These are phyloP conservation scores for Xylariaceae sp. DNA, from an alignment of 2,329 filamentous ascomycete species.

Conservation along the genomic window DNA sequence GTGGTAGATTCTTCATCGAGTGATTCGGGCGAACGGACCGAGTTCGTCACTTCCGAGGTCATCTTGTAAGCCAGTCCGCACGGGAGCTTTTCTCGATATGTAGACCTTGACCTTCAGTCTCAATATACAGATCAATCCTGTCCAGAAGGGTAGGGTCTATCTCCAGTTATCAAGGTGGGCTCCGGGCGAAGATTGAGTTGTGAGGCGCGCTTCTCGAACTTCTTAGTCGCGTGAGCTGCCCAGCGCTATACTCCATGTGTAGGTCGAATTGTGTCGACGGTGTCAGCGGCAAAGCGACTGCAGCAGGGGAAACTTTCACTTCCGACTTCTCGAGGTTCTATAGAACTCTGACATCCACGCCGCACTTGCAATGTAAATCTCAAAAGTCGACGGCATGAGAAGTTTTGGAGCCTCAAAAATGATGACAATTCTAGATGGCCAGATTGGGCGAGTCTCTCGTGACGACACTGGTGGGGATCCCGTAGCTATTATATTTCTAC, in stretches of 20 bases:
- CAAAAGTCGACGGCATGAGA: constrained; percentile 35
- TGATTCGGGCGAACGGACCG: constrained; percentile 37
- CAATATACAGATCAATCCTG: constrained; percentile 2
- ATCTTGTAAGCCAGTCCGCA: constrained; percentile 23
- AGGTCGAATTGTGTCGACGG: constrained; percentile 27
- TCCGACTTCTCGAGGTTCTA: constrained; percentile 16
- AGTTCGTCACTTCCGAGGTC: constrained; percentile 32
- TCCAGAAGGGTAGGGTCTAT: not conserved
- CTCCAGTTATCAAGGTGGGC: constrained; percentile 13
- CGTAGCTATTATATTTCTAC: constrained; percentile 25
- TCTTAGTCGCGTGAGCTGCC: constrained; percentile 21
- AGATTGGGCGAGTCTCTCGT: constrained; percentile 16
- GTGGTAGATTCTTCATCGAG: constrained; percentile 27
- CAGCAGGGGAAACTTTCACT: constrained; percentile 20
- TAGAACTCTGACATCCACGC: constrained; percentile 30
- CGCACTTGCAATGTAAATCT: constrained; percentile 31
- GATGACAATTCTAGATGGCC: constrained; percentile 22
- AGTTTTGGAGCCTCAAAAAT: constrained; percentile 27
- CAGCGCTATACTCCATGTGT: constrained; percentile 24
- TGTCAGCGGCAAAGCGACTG: constrained; percentile 30
- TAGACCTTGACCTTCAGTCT: constrained; percentile 11
- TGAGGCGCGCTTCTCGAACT: constrained; percentile 9
- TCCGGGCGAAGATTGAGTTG: constrained; percentile 23
- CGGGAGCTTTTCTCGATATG: constrained; percentile 14
- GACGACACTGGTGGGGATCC: constrained; percentile 15